These are phyloP conservation scores for Excoecaria cochinchinensis DNA, from an alignment of 345 rosid genomes.

Conservation along the genomic window DNA sequence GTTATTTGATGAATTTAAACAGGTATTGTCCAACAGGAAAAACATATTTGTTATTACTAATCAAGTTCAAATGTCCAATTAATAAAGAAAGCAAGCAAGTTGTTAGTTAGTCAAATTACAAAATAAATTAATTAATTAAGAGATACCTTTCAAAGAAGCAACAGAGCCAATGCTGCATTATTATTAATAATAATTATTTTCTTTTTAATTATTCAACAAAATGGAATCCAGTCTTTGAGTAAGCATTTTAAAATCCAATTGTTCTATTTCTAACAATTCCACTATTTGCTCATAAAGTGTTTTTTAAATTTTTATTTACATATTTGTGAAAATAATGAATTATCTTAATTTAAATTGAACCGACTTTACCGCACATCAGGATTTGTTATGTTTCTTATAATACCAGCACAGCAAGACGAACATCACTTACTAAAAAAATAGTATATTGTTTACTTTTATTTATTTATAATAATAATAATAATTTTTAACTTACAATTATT, in stretches of 20 bases:
- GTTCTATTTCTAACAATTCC: not conserved
- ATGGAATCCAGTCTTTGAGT: not conserved
- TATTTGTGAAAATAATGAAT: not conserved
- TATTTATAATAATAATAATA: too few relatives aligned
- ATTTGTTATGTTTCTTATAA: too few relatives aligned
- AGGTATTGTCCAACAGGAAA: too few relatives aligned
- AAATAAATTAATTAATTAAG: not conserved
- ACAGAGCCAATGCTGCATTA: not conserved
- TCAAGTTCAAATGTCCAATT: not conserved
- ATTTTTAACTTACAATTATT: too few relatives aligned
- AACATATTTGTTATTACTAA: not conserved
- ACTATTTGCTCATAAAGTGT: not conserved
- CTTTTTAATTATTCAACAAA: too few relatives aligned
- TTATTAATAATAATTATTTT: not conserved
- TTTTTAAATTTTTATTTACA: too few relatives aligned
- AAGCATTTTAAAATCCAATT: not conserved
- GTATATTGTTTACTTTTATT: too few relatives aligned
- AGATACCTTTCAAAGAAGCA: slow-evolving; percentile 5
- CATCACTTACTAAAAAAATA: too few relatives aligned
- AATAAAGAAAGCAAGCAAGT: not conserved
- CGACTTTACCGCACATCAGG: too few relatives aligned
- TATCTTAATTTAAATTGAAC: not conserved
- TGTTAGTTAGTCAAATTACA: not conserved
- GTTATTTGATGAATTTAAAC: not conserved
- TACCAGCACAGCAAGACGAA: too few relatives aligned